Base-by-base conservation (phyloP, 2,329 filamentous ascomycete species). In the Colletotrichum sublineola region DNA sequence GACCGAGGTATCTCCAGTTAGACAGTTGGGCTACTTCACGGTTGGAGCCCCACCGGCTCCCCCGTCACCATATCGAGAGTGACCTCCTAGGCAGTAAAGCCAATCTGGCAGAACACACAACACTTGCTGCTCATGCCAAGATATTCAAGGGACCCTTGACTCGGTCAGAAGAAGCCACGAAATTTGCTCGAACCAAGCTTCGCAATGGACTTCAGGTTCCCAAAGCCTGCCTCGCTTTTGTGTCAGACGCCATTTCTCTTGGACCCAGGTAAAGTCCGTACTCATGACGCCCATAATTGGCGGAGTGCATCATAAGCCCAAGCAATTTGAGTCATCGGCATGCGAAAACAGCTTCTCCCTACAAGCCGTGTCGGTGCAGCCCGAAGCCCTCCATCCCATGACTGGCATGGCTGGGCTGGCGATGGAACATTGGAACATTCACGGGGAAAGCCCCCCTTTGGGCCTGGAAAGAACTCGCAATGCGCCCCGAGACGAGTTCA, bases 291-390 rank as follows among this genome's bases (percentile, higher is more conserved):
- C 53, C 46, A 40, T 60, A 14, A 57, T 70, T 70, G 70, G 55
- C 46, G 40, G 6, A 56, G 36, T 40, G 24, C 48, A 55, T 55
- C 38, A 18, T 6, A 48, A 40, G 7, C 46, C 50, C 42, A 29
- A 62, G 53, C 15, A 31, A 29, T 65, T 61, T 33, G 66, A 73
- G 60, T 70, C 61, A 65, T 31, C 60, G 46, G 55, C 46, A 61
- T 61, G 36, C 36, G 15, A n/a, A 56, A 58, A 64, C 50, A 56
- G 33, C 46, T 36, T 67, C 63, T 52, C 63, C 67, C 38, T 70
- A 42, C 18, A 14, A 46, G 57, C n/a, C 38, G 56, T 33, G 15
- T 63, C 46, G 36, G 56, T 29, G 65, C 58, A 55, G 24, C 15
- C 55, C 55, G 60, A 36, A 61, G 46, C 53, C 42, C 46, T 53